These are phyloP conservation scores for Scedosporium boydii DNA, from an alignment of 2,329 filamentous ascomycete species.

Conservation along the genomic window DNA sequence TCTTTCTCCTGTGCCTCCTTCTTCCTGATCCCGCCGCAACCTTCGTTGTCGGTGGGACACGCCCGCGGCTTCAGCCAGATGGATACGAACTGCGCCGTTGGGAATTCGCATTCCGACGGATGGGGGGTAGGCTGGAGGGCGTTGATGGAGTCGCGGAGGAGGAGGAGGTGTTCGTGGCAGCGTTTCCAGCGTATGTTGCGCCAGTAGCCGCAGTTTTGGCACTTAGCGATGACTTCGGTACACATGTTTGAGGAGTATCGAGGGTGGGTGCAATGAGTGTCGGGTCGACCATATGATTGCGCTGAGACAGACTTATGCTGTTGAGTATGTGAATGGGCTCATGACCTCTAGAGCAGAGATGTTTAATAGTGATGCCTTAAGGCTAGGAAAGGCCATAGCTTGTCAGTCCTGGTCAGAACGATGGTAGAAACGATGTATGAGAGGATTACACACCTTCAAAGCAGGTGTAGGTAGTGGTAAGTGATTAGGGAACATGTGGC, in stretches of 20 bases:
- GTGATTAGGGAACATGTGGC: no score
- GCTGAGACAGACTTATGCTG: no score
- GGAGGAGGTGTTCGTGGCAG: constrained; percentile 7
- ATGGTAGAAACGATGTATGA: no score
- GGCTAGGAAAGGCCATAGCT: no score
- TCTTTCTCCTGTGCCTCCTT: background rate
- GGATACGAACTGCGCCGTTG: background rate
- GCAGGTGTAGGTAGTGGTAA: no score
- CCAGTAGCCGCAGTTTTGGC: constrained; percentile 10
- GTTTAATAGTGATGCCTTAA: no score
- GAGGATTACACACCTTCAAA: no score
- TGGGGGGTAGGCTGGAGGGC: background rate
- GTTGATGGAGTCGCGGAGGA: constrained; percentile 6
- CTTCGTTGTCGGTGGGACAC: constrained; percentile 2
- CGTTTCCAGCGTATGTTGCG: constrained; percentile 11
- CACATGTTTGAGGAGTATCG: constrained; percentile 9
- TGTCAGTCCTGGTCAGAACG: no score
- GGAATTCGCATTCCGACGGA: background rate
- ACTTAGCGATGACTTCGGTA: constrained; percentile 10
- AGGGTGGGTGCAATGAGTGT: background rate
- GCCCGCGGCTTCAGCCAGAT: background rate
- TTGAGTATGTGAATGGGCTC: no score
- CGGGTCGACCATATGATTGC: no score
- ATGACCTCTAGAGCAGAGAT: no score
- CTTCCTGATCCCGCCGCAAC: constrained; percentile 2